Base-by-base conservation (phyloP, 768 basidiomycete genomes). In the Tulasnella sp. region DNA sequence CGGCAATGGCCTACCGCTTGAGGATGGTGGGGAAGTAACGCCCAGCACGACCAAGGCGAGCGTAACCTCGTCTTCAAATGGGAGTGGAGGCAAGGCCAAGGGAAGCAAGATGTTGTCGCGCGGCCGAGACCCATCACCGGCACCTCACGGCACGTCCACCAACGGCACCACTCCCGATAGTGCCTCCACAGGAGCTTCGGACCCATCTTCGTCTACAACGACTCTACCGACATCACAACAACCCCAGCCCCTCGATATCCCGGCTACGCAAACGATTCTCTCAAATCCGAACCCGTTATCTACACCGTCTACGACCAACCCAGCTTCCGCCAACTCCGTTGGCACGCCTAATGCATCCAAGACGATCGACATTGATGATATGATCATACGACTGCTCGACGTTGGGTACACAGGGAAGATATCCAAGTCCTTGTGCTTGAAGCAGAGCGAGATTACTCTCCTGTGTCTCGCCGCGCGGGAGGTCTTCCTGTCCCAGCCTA, bases 361-460 rank as follows among this genome's bases (percentile, higher is more conserved):
- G 69, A 82, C 80, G 48, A 77, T 97, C 66, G 96, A 99, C 72
- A 83, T 98, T 60, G 95, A 98, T 73, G 94, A 97, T 72, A 96
- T 98, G 88, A 98, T 99, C 68, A 85, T 88, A 69, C 84, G 95
- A 52, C 80, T 99, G 48, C 77, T 99, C 64, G 94, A 97, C 66
- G 92, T 96, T 5, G 96, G 95, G 3, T 99, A 98, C 71, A 90
- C 88, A 4, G 95, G 94, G 71, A 99, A 98, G 80, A 88, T 97
- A 65, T 91, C 86, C 77, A 98, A 96, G 73, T 88, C 89, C 30
- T 79, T 89, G 67, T 94, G 83, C 75, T 78, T 99, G 62, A 99
- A 98, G 79, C 98, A 96, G 70, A 80, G 84, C 24, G 96, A 99
- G 75, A 96, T 98, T 67, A 85, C 86, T 19, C 83, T 88, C 32